Evolutionary conservation across 495 filamentous ascomycete genomes (phyloP), one percentile per base, ranked within the genome.

Genomic region (Penicillium manginii): DNA sequence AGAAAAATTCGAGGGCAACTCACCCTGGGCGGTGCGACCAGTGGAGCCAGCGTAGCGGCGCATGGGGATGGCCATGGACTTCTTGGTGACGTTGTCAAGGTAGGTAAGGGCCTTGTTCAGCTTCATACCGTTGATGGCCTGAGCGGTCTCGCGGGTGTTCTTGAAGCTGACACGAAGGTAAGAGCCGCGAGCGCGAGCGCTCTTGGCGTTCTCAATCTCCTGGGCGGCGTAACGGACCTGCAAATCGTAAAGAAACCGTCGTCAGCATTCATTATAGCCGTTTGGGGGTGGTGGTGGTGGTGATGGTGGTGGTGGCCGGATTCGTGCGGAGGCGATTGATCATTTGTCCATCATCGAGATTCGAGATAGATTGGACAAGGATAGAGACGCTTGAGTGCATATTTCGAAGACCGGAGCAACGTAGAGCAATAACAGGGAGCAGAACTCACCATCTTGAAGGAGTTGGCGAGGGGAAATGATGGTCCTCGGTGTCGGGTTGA

Each of bases 41-140:
- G 88, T 97, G 82, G 89, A 87, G 69, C 96, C 93, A 72, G 91
- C 88, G 76, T 94, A 99, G 76, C 94, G 85, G 73, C 96, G 88
- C 89, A 99, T 92, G 65, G 94, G 94, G 66, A 99, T 91, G 60
- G 91, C 93, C 84, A 98, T 93, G 78, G 88, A 88, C 83, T 98
- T 91, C 78, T 88, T 88, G 75, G 87, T 86, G 66, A 99, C 94
- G 78, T 98, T 97, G 82, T 94, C 91, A 73, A 99, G 88, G 88
- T 93, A 99, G 71, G 83, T 85, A 66, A 96, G 81, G 63, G 94
- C 96, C 73, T 94, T 94, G 78, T 88, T 82, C 71, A 98, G 83
- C 85, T 98, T 98, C 94, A 93, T 97, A 79, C 94, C 93, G 80
- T 91, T 97, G 87, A 98, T 92, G 62, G 93, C 92, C 83, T 97